These are phyloP conservation scores for Lachnellula occidentalis DNA, from an alignment of 2,329 filamentous ascomycete species.

Conservation along the genomic window DNA sequence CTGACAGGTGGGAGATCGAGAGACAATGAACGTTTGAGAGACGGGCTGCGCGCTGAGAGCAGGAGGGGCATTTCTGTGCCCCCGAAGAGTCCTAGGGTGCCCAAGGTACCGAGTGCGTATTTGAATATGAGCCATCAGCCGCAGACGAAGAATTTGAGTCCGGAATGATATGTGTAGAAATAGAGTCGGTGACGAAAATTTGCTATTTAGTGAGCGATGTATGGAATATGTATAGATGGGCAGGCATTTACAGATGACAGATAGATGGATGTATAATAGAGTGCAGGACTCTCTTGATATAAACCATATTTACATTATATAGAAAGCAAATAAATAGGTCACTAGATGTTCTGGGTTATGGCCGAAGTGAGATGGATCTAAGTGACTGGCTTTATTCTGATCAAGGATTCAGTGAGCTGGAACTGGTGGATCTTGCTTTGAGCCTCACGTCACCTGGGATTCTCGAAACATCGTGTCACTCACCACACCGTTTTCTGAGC, in stretches of 20 bases:
- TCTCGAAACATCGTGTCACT: not conserved
- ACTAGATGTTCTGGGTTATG: no score
- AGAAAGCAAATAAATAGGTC: no score
- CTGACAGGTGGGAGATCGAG: slow-evolving; percentile 50
- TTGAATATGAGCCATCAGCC: slow-evolving; percentile 9
- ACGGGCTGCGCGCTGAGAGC: slow-evolving; percentile 24
- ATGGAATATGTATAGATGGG: not conserved
- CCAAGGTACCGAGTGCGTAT: slow-evolving; percentile 30
- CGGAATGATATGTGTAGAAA: slow-evolving; percentile 7
- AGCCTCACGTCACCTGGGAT: no score
- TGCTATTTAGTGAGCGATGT: not conserved
- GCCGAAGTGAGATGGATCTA: no score
- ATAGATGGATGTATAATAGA: not conserved
- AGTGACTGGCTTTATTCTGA: no score
- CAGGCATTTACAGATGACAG: not conserved
- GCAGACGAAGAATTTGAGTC: slow-evolving; percentile 14
- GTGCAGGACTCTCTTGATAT: not conserved
- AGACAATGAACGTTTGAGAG: slow-evolving; percentile 29
- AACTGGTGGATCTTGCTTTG: no score
- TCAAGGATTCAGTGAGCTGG: no score
- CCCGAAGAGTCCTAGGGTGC: slow-evolving; percentile 29
- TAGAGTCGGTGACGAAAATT: not conserved
- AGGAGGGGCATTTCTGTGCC: slow-evolving; percentile 25
- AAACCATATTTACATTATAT: no score
- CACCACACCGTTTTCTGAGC: no score